Evolutionary conservation across 2,329 filamentous ascomycete species (phyloP).

Genomic region (Fusarium xylarioides): DNA sequence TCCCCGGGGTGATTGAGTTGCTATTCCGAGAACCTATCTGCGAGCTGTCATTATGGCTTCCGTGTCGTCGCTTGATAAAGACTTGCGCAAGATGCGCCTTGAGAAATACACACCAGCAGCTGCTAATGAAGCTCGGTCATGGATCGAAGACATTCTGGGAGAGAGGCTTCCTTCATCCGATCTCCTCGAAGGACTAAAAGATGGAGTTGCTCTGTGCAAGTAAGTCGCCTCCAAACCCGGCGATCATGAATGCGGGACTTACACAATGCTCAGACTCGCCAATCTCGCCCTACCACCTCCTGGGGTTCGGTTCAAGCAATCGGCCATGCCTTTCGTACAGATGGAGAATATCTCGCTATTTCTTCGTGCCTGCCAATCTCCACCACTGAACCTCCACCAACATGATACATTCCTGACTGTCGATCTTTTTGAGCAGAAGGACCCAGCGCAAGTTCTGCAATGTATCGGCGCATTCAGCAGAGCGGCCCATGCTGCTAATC

Average conservation of each 20-base stretch:
- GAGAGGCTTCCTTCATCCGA: constrained; percentile 77
- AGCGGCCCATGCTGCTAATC: constrained; percentile 78
- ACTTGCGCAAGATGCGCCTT: constrained; percentile 91
- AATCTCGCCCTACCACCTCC: constrained; percentile 82
- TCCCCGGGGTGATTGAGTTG: neutral
- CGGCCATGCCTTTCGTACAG: constrained; percentile 96
- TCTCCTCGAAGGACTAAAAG: constrained; percentile 85
- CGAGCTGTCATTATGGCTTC: constrained; percentile 76
- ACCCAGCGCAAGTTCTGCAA: constrained; percentile 94
- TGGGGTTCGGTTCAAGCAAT: constrained; percentile 88
- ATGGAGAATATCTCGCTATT: constrained; percentile 99
- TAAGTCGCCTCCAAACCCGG: constrained; percentile 54
- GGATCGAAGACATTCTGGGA: constrained; percentile 85
- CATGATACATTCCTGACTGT: constrained; percentile 98
- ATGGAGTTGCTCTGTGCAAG: constrained; percentile 94
- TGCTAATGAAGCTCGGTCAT: constrained; percentile 82
- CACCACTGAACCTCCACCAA: constrained; percentile 85
- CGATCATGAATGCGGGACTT: constrained; percentile 27
- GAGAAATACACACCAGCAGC: constrained; percentile 93
- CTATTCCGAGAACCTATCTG: neutral
- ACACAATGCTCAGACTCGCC: constrained; percentile 67
- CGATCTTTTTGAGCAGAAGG: constrained; percentile 94
- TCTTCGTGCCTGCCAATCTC: constrained; percentile 83
- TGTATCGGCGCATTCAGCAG: constrained; percentile 93
- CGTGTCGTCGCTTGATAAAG: constrained; percentile 91